Evolutionary conservation across 768 basidiomycete species (phyloP), one percentile per base, ranked within the genome.

Genomic region (Myochromella boudieri): DNA sequence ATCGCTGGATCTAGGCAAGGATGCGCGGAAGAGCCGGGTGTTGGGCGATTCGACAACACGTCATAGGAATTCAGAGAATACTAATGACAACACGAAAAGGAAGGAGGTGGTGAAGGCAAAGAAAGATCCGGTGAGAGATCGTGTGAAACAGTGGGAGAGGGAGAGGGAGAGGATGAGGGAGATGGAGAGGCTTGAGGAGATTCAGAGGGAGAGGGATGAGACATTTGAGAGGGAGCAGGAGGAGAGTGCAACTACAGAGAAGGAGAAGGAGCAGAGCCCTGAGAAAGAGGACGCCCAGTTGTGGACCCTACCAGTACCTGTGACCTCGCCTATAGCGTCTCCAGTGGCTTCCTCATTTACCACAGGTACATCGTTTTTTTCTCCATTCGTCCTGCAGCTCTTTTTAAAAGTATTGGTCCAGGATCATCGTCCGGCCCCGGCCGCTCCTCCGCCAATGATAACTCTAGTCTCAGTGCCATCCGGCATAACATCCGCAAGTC

Each of bases 401-500:
- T 37, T 43, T 21, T 51, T 39, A 9, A 8, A 8, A 11, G 27
- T 55, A 15, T 18, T 44, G n/a, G 15, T 24, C n/a, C n/a, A 48
- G 55, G 42, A 46, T 44, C 33, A 20, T 40, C 46, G 17, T 28
- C 26, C 11, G 40, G 40, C 1, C 40, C 45, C 14, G 37, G 46
- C 6, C 57, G 55, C 15, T 32, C 48, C 14, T 52, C 50, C 22
- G 31, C 54, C 17, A 68, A 68, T 45, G n/a, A n/a, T n/a, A 63
- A 61, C 20, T 63, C 62, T 14, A 60, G 60, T 37, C 59, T 67
- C 31, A 68, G 59, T 26, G 70, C 75, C 24, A 69, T 90, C 53
- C 87, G 77, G 63, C 87, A 89, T 54, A 82, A 80, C 48, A 73
- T 91, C 54, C 86, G 78, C 62, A 72, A 77, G 49, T 91, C 89